A percentile compares a stretch with the other conserved stretches of the same genome.
These are phyloP conservation scores for Tuber magnatum DNA, from an alignment of 495 filamentous ascomycete genomes.

Conservation along the genomic window DNA sequence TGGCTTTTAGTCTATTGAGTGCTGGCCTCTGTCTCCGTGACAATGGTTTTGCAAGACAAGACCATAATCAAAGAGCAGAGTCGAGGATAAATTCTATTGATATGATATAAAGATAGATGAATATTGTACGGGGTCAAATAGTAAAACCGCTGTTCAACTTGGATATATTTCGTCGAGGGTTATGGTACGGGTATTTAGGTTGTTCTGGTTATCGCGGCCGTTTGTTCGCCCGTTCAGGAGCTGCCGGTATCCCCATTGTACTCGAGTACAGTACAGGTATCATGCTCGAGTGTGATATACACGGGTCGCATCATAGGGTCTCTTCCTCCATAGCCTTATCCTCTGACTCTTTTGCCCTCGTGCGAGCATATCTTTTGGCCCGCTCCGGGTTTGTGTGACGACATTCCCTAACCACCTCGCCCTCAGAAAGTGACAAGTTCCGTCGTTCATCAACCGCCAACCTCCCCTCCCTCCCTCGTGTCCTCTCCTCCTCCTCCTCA, in stretches of 20 bases:
- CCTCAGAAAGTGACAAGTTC: neutral
- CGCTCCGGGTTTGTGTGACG: constrained; percentile 29
- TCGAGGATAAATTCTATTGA: neutral
- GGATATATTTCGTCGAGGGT: neutral
- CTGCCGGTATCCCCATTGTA: neutral
- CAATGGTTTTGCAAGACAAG: neutral
- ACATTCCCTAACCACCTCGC: constrained; percentile 22
- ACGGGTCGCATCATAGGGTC: neutral
- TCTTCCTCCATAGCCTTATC: neutral
- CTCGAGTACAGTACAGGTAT: neutral
- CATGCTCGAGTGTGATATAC: too few species aligned
- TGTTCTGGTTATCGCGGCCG: neutral
- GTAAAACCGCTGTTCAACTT: neutral
- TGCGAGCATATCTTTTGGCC: constrained; percentile 4
- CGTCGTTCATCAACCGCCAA: neutral
- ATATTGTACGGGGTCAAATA: neutral
- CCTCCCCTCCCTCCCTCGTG: constrained; percentile 4
- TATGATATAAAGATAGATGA: neutral
- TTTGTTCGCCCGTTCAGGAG: neutral
- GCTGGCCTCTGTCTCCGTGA: constrained; percentile 5
- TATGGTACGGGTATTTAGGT: neutral
- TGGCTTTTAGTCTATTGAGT: neutral
- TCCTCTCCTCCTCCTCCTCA: constrained; percentile 12
- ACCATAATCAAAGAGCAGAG: neutral
- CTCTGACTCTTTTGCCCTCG: neutral